Evolutionary conservation across 768 basidiomycete genomes (phyloP).

Genomic region (Tulasnella sp.): DNA sequence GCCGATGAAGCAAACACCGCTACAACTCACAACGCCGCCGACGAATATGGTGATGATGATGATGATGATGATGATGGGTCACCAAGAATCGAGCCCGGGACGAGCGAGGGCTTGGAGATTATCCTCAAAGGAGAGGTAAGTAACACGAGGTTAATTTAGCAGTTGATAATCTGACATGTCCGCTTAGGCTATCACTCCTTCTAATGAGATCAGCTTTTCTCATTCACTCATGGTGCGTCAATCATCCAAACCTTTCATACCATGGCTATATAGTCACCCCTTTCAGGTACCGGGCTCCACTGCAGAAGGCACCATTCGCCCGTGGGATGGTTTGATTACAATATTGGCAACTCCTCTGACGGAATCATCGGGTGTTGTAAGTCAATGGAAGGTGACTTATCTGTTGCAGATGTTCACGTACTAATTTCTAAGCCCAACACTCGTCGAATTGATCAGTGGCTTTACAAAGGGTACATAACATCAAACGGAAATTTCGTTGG

Average conservation of each 20-base stretch:
- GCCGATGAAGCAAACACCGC: neutral
- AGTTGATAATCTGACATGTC: too few species aligned
- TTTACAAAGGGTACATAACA: constrained; percentile 73
- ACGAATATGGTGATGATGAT: constrained; percentile 10
- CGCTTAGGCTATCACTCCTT: neutral
- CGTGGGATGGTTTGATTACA: constrained; percentile 68
- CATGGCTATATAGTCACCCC: neutral
- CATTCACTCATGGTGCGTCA: constrained; percentile 10
- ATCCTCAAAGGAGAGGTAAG: constrained; percentile 7
- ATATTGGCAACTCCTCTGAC: constrained; percentile 28
- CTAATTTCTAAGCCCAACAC: neutral
- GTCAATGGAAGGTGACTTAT: neutral
- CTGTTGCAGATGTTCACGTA: neutral
- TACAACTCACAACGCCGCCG: too few species aligned
- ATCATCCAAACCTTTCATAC: neutral
- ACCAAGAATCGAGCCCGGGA: neutral
- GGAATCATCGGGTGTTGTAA: neutral
- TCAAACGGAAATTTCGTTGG: constrained; percentile 63
- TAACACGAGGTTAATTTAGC: too few species aligned
- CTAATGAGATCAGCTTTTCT: neutral
- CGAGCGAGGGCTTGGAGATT: constrained; percentile 5
- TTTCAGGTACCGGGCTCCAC: neutral
- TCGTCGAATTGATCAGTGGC: constrained; percentile 39
- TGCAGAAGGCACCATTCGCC: constrained; percentile 49
- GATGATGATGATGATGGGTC: constrained; percentile 3